phyloP scores from a whole-genome alignment of 2,329 filamentous ascomycete genomes.

The Aspergillus unguis region DNA sequence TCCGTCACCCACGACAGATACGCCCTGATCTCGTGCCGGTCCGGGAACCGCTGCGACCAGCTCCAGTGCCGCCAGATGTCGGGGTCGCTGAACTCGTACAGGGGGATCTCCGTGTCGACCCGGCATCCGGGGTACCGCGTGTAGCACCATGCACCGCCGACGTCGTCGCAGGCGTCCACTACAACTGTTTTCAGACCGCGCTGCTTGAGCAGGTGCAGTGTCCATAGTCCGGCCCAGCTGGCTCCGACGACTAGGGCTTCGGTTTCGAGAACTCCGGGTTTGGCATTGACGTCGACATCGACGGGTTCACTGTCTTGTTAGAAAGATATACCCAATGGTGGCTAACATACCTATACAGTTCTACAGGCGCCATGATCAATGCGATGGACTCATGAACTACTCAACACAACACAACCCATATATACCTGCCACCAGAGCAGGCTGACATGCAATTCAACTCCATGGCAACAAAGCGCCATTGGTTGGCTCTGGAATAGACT shows the following conservation, averaged over 20 bases:
- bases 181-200: not conserved
- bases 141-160: constrained; percentile 3
- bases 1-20: not conserved
- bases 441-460: too few species aligned
- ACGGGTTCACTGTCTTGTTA: too few species aligned
- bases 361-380: too few species aligned
- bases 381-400: too few species aligned
- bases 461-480: too few species aligned
- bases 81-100: constrained; percentile 2
- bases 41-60: not conserved
- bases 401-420: too few species aligned
- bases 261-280: not conserved
- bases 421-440: too few species aligned
- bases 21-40: not conserved
- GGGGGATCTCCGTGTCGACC: not conserved
- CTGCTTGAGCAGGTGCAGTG: not conserved
- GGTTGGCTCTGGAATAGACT: too few species aligned
- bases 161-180: not conserved
- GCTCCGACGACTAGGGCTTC: not conserved
- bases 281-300: too few species aligned
- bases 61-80: constrained; percentile 1
- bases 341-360: too few species aligned
- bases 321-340: too few species aligned
- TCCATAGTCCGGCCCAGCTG: not conserved
- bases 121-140: not conserved